Evolutionary conservation across 2,329 filamentous ascomycete genomes (phyloP).

Genomic region (Fusarium coicis): DNA sequence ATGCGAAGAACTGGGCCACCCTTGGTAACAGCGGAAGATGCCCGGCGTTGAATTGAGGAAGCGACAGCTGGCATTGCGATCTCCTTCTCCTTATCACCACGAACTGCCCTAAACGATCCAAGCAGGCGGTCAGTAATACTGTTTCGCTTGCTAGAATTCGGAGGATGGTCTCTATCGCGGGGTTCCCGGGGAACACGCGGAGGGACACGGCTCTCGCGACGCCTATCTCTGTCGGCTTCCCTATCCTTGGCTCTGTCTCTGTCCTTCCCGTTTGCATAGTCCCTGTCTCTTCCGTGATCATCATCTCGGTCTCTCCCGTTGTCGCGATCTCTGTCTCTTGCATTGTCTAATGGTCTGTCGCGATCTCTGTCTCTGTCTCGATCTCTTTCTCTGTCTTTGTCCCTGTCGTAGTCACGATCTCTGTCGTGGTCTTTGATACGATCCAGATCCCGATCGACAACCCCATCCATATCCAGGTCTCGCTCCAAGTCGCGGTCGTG

Average conservation of each 20-base stretch:
- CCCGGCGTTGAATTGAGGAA: slow-evolving; percentile 45
- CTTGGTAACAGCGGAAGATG: slow-evolving; percentile 47
- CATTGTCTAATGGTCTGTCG: slow-evolving; percentile 7
- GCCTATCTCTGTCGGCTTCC: slow-evolving; percentile 37
- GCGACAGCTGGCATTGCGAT: slow-evolving; percentile 23
- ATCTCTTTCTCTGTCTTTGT: slow-evolving; percentile 15
- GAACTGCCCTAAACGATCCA: slow-evolving; percentile 48
- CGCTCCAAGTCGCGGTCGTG: slow-evolving; percentile 5
- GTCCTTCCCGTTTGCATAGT: slow-evolving; percentile 11
- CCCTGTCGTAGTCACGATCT: slow-evolving; percentile 10
- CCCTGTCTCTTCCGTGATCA: slow-evolving; percentile 9
- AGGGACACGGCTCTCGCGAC: slow-evolving; percentile 38
- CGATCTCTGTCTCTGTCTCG: slow-evolving; percentile 10
- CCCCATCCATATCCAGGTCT: slow-evolving; percentile 15
- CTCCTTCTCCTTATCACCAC: slow-evolving; percentile 44
- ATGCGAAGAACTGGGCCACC: slow-evolving; percentile 53
- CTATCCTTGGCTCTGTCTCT: slow-evolving; percentile 19
- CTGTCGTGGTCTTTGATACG: slow-evolving; percentile 6
- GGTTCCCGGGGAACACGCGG: slow-evolving; percentile 29
- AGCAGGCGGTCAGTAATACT: slow-evolving; percentile 55
- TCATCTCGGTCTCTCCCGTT: slow-evolving; percentile 27
- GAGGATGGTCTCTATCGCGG: slow-evolving; percentile 36
- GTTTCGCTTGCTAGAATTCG: slow-evolving; percentile 49
- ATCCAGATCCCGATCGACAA: slow-evolving; percentile 6
- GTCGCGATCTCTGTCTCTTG: slow-evolving; percentile 15